Base-by-base conservation (phyloP, 108 stramenopile species). In the Epithemia pelagica region DNA sequence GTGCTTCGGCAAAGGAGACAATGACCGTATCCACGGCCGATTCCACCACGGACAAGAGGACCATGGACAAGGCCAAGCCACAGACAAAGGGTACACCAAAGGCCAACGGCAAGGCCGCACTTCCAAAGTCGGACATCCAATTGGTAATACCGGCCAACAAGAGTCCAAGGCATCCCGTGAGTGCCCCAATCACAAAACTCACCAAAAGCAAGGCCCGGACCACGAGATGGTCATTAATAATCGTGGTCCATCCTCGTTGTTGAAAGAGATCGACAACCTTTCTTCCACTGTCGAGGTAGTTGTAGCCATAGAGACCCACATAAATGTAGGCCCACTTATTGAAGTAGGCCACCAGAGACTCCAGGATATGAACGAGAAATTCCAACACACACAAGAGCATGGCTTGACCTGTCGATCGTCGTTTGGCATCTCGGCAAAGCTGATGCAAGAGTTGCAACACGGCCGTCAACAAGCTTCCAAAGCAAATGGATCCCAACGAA, bases 271-370 rank as follows among this genome's bases (percentile, higher is more conserved):
- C 61, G 23, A 76, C 61, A 15, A 85, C 85, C 20, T 83, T 75
- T 28, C 70, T 77, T n/a, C 89, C 91, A 23, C 88, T 82, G 23
- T 79, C 72, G 46, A 78, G 30, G 69, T 82, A 96, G 26, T 68
- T 66, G 57, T 89, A 85, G 0, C 90, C 92, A 72, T 96, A 88
- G n/a, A 95, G 60, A 58, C 87, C 91, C 53, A 82, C 78, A 32
- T 84, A 88, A 1, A 85, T 67, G 63, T 30, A 64, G 30, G 84
- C 92, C 84, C 84, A 85, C 30, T 71, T 54, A 68, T 84, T 84
- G 79, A 86, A 66, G 74, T 82, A 86, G 52, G 84, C 80, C 33
- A 79, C 32, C 1, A 87, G 57, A 0, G 30, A 27, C 61, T 83
- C 79, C 31, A 85, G 32, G 15, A 67, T 63, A 26, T 80, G 46